These are phyloP conservation scores for Oemleria cerasiformis DNA, from an alignment of 306 rosid species.

Conservation along the genomic window DNA sequence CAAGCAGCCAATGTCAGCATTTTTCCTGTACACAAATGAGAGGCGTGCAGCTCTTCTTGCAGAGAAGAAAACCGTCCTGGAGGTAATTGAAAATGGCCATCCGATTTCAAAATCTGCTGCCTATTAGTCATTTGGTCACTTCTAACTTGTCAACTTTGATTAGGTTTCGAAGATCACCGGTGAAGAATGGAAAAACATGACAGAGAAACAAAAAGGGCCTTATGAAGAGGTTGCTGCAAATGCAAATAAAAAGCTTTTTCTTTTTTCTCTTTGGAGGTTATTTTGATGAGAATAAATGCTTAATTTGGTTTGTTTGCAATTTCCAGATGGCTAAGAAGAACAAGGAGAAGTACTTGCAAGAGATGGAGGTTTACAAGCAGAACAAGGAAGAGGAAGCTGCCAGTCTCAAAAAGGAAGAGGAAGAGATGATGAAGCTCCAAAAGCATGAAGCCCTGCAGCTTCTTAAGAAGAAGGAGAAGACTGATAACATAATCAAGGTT, in stretches of 20 bases:
- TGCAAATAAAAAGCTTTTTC: not conserved
- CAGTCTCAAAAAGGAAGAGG: constrained; percentile 61
- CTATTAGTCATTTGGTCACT: not conserved
- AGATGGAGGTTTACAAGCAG: constrained; percentile 76
- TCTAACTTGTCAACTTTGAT: not conserved
- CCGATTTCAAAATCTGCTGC: not conserved
- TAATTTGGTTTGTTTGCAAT: not conserved
- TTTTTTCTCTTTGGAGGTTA: not conserved
- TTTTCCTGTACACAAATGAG: constrained; percentile 67
- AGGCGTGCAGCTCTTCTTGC: constrained; percentile 61
- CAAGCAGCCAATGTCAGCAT: constrained; percentile 84
- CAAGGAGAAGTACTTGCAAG: constrained; percentile 61
- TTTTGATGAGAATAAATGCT: too few species aligned
- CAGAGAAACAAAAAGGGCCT: constrained; percentile 56
- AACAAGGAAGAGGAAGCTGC: constrained; percentile 73
- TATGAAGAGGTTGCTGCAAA: constrained; percentile 65
- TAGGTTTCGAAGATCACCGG: constrained; percentile 71
- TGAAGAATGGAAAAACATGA: constrained; percentile 90
- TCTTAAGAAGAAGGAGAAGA: constrained; percentile 91
- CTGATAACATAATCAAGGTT: constrained; percentile 77
- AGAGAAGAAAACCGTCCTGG: constrained; percentile 54
- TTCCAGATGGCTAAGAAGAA: constrained; percentile 72
- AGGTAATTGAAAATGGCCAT: constrained; percentile 33
- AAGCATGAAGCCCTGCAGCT: constrained; percentile 79
- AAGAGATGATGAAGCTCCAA: constrained; percentile 75